Conservation (phyloP, 2,329 filamentous ascomycete species). For the Paraphoma chrysanthemicola region DNA sequence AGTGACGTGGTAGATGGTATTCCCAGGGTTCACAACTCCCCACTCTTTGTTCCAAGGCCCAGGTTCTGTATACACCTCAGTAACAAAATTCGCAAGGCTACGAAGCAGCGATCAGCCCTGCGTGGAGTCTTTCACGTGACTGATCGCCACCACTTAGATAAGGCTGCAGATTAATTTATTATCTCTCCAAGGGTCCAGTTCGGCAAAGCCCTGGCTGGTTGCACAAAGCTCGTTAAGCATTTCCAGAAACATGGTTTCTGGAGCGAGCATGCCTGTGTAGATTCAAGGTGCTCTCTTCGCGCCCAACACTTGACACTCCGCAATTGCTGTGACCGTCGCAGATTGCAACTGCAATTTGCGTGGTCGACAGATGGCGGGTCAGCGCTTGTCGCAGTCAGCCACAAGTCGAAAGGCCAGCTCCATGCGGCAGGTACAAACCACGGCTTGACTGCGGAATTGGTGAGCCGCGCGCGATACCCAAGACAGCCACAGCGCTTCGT, state of each 20-base stretch:
- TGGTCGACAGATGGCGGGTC: background rate
- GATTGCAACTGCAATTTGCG: background rate
- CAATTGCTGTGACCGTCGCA: background rate
- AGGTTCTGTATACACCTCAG: conserved; percentile 2
- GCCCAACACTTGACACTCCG: background rate
- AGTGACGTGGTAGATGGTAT: background rate
- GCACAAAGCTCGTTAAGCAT: conserved; percentile 7
- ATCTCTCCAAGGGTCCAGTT: background rate
- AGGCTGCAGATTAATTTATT: background rate
- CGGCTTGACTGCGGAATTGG: background rate
- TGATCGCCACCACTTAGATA: background rate
- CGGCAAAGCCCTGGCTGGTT: conserved; percentile 3
- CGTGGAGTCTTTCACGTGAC: background rate
- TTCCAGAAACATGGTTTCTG: conserved; percentile 21
- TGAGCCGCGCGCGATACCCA: conserved; percentile 3
- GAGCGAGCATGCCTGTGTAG: conserved; percentile 12
- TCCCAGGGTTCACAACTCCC: background rate
- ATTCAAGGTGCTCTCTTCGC: background rate
- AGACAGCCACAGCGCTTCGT: conserved; percentile 3
- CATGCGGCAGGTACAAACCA: conserved; percentile 3
- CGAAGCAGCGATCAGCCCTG: background rate
- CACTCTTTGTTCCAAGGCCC: background rate
- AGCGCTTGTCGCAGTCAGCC: background rate
- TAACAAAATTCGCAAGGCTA: background rate
- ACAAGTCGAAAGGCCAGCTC: conserved; percentile 3